Evolutionary conservation across 1,139 yeast species (phyloP).

Genomic region (Hemisphaericaspora subhashii): DNA sequence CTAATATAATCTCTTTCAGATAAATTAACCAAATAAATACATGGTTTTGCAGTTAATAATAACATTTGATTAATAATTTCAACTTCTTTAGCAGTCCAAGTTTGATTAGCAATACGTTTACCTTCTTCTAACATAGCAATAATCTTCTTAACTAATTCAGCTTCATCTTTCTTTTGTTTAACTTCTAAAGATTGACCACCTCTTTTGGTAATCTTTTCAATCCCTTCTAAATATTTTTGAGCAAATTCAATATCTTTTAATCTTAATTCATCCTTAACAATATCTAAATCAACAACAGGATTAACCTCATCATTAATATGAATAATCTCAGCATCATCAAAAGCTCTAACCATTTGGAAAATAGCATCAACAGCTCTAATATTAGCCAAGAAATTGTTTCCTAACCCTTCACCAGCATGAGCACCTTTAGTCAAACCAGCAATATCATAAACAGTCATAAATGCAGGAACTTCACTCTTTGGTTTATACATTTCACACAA

Average conservation of each 20-base stretch:
- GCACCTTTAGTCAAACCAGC: slow-evolving; percentile 99
- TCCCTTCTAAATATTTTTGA: slow-evolving; percentile 82
- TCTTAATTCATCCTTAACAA: slow-evolving; percentile 88
- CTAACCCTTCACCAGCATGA: slow-evolving; percentile 95
- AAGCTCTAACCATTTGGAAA: slow-evolving; percentile 96
- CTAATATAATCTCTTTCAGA: slow-evolving; percentile 93
- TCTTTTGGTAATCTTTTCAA: slow-evolving; percentile 83
- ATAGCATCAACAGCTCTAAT: slow-evolving; percentile 98
- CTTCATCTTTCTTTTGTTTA: slow-evolving; percentile 92
- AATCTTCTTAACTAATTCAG: slow-evolving; percentile 73
- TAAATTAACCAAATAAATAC: slow-evolving; percentile 90
- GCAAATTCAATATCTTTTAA: slow-evolving; percentile 96
- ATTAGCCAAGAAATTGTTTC: slow-evolving; percentile 96
- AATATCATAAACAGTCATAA: slow-evolving; percentile 90
- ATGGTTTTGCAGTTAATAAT: slow-evolving; percentile 91
- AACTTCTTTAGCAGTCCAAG: slow-evolving; percentile 88
- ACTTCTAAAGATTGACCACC: slow-evolving; percentile 97
- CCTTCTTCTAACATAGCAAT: slow-evolving; percentile 77
- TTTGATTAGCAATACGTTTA: slow-evolving; percentile 86
- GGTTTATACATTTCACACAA: slow-evolving; percentile 76
- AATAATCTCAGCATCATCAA: slow-evolving; percentile 96
- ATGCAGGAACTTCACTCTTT: slow-evolving; percentile 87
- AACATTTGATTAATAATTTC: slow-evolving; percentile 85
- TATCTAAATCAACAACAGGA: slow-evolving; percentile 93
- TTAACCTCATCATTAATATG: slow-evolving; percentile 98